A percentile compares a stretch with the other conserved stretches of the same genome.
Conservation (phyloP, 306 rosid species). For the Benincasa hispida region DNA sequence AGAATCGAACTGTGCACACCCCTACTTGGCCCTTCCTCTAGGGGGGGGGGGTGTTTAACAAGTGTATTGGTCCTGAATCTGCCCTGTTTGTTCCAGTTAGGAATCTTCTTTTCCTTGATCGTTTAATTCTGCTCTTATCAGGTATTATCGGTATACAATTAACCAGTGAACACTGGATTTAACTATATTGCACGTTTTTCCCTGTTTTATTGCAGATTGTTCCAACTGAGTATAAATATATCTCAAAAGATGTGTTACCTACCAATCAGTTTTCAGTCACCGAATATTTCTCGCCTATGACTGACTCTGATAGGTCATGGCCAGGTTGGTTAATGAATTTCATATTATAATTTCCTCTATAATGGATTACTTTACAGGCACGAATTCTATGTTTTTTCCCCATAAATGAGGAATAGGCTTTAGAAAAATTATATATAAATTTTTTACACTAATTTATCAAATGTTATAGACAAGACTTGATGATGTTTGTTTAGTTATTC, state of each 20-base stretch:
- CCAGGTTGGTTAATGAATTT: constrained; percentile 52
- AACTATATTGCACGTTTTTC: background rate
- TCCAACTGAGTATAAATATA: constrained; percentile 83
- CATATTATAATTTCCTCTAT: background rate
- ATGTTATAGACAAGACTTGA: background rate
- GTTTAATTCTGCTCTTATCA: background rate
- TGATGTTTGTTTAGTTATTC: background rate
- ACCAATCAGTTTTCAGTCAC: constrained; percentile 97
- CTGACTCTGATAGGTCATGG: constrained; percentile 66
- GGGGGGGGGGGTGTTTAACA: no score
- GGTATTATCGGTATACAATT: background rate
- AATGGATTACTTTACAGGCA: background rate
- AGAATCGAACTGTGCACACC: no score
- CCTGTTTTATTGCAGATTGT: constrained; percentile 56
- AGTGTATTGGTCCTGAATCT: background rate
- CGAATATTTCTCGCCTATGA: constrained; percentile 84
- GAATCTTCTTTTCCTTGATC: background rate
- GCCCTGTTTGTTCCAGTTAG: background rate
- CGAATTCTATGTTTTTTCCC: background rate
- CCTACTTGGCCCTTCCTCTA: no score
- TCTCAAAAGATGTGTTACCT: constrained; percentile 79
- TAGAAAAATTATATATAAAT: background rate
- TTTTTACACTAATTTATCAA: background rate
- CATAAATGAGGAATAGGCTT: background rate
- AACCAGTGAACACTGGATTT: background rate